Base-by-base conservation (phyloP, 1,139 yeast genomes). In the Blastobotrys arbuscula region DNA sequence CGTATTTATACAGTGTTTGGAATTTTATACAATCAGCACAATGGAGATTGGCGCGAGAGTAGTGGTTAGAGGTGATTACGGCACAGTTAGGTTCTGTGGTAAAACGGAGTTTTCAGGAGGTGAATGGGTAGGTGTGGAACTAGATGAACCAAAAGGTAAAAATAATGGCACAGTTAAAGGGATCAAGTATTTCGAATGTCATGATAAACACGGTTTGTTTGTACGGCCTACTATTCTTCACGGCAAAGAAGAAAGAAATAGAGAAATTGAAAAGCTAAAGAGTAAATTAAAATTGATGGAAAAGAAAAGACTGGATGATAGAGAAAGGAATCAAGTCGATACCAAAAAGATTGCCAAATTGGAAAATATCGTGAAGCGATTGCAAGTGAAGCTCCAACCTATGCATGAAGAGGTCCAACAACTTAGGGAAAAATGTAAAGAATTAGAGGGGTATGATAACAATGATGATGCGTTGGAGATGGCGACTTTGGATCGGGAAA, bases 131-230 rank as follows among this genome's bases (percentile, higher is more conserved):
- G 97, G 97, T 0, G 72, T 90, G 4, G 88, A 83, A 57, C 71
- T 88, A 34, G 79, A 77, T 26, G 68, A 69, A 10, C 78, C 84
- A 0, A 61, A 60, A 0, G 97, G 97, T 1, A 85, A 82, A 64
- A 88, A 90, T 59, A 78, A 89, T 59, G 97, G 97, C 0, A 68
- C 81, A 1, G 79, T 89, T 0, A 71, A 79, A 26, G 94, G 87
- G 0, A 66, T 68, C 0, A 57, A 70, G 43, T 87, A 89, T 63
- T 88, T 88, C 57, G 66, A 70, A 1, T 75, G 86, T 46, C 55
- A 58, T 10, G 48, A 51, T 5, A 40, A 30, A 20, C 73, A 75
- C 61, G 96, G 96, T 2, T 55, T 69, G 15, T 68, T 69, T 56
- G 62, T 68, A 9, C 51, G 65, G 9, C 62, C 64, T 2, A 54